Conservation (phyloP, 176 grass and related monocot species). For the Olyra latifolia region DNA sequence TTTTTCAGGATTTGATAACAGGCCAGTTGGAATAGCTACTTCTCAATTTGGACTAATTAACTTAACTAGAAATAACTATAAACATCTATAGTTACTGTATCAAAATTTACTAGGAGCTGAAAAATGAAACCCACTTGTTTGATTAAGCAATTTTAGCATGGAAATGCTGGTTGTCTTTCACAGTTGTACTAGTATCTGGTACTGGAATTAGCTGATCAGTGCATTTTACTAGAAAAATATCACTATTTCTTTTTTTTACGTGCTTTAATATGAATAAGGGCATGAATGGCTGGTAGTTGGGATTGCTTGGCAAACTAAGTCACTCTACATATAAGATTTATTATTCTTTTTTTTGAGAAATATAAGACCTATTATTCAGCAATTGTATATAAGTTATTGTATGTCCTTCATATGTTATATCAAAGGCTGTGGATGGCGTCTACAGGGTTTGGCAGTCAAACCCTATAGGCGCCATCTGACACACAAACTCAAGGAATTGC, state of each 20-base stretch:
- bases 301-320: neutral
- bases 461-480: no score
- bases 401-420: neutral
- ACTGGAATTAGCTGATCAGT: neutral
- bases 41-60: neutral
- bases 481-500: neutral
- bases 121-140: neutral
- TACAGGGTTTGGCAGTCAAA: neutral
- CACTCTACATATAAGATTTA: neutral
- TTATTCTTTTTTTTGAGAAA: no score
- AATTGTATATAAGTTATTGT: neutral
- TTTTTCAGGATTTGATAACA: constrained; percentile 5
- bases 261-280: neutral
- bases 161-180: constrained; percentile 11
- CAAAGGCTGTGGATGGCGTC: neutral
- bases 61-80: neutral
- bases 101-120: neutral
- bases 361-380: neutral
- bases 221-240: constrained; percentile 14
- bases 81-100: neutral
- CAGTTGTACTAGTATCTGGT: neutral
- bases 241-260: neutral
- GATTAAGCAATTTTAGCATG: neutral
- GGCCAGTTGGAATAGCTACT: neutral
- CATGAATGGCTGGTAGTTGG: neutral